These are phyloP conservation scores for Boletus rubescentipes DNA, from an alignment of 768 basidiomycete species.

Conservation along the genomic window DNA sequence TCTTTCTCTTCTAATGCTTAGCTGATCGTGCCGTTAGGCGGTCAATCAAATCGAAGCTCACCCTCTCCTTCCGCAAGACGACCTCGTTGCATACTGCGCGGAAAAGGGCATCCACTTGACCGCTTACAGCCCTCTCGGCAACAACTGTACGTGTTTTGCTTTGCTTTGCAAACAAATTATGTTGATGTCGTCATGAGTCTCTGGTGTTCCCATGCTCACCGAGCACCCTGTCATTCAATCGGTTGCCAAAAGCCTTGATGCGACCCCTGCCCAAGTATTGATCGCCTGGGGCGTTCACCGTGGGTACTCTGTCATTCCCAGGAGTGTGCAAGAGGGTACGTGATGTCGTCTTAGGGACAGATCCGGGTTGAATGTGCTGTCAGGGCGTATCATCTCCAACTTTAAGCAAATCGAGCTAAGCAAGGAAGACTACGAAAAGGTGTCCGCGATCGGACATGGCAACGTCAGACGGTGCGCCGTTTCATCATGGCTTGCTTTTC, in stretches of 20 bases:
- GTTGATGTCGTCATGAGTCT: conserved; percentile 37
- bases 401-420: conserved; percentile 71
- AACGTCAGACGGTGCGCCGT: too few species aligned
- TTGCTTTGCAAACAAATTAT: background rate
- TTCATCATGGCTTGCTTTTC: too few species aligned
- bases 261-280: conserved; percentile 77
- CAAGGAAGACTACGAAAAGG: conserved; percentile 62
- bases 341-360: background rate
- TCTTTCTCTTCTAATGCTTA: conserved; percentile 2
- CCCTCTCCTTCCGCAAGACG: conserved; percentile 74
- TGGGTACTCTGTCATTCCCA: conserved; percentile 83
- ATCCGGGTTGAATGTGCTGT: background rate
- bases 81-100: conserved; percentile 68
- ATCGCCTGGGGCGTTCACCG: conserved; percentile 77
- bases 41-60: conserved; percentile 86
- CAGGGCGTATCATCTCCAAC: conserved; percentile 69
- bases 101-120: conserved; percentile 68
- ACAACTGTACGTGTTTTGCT: conserved; percentile 55
- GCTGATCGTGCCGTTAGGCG: conserved; percentile 32
- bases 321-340: conserved; percentile 65
- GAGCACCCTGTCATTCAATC: conserved; percentile 61
- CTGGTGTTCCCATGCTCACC: conserved; percentile 63
- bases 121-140: conserved; percentile 74
- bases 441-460: conserved; percentile 39
- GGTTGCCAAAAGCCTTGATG: conserved; percentile 61